Evolutionary conservation across 2,329 filamentous ascomycete species (phyloP).

Genomic region (Pestalotiopsis sp.): DNA sequence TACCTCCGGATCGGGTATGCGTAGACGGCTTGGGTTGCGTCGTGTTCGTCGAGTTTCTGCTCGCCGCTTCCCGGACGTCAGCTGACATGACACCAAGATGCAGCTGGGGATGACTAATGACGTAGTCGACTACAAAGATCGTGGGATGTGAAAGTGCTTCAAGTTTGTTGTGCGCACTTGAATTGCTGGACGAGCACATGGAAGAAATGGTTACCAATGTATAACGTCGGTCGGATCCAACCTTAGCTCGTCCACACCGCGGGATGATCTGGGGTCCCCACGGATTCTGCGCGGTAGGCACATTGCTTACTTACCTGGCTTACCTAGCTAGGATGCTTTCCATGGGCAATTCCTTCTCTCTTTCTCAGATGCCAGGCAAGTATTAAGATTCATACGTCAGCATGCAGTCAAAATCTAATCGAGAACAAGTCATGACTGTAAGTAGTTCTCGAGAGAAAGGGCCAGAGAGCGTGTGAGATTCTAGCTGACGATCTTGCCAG

Average conservation of each 20-base stretch:
- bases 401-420: background rate
- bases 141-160: background rate
- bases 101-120: background rate
- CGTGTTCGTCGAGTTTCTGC: background rate
- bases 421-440: background rate
- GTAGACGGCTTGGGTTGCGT: background rate
- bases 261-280: background rate
- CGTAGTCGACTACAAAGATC: background rate
- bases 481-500: background rate
- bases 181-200: background rate
- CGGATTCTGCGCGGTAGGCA: background rate
- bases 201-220: background rate
- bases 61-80: background rate
- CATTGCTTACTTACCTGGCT: background rate
- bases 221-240: background rate
- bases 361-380: background rate
- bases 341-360: background rate
- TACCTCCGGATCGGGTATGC: background rate
- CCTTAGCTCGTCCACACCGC: background rate
- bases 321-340: background rate
- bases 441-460: background rate
- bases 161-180: background rate
- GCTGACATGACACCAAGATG: background rate
- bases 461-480: background rate
- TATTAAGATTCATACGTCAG: background rate